Conservation (phyloP, 805 yeast species). For the Yarrowia keelungensis region DNA sequence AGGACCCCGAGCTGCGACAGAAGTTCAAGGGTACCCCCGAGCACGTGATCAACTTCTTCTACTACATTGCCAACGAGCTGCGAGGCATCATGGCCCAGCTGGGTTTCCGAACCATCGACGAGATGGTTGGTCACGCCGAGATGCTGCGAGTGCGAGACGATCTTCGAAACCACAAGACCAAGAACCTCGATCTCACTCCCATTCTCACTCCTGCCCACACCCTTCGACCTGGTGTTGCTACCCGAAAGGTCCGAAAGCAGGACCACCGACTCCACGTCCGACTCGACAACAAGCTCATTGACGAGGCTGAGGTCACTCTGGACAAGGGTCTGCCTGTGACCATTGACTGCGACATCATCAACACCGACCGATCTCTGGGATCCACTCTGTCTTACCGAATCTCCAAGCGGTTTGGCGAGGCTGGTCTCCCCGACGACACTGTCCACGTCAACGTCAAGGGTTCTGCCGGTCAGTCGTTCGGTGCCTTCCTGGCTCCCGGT, state of each 20-base stretch:
- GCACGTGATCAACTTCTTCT: constrained; percentile 97
- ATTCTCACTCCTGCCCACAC: constrained; percentile 96
- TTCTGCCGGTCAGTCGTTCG: constrained; percentile 97
- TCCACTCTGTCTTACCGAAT: constrained; percentile 93
- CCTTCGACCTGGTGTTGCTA: constrained; percentile 95
- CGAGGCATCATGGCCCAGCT: constrained; percentile 91
- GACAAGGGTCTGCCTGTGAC: constrained; percentile 96
- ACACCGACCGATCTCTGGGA: constrained; percentile 96
- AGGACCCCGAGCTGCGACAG: constrained; percentile 90
- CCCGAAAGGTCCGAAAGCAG: constrained; percentile 88
- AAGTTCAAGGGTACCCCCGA: constrained; percentile 97
- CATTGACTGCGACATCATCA: constrained; percentile 89
- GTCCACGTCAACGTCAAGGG: constrained; percentile 91
- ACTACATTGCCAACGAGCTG: constrained; percentile 90
- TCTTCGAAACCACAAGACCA: constrained; percentile 84
- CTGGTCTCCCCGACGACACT: constrained; percentile 94
- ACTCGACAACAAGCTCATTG: constrained; percentile 92
- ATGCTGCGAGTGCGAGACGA: constrained; percentile 85
- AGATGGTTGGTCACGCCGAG: constrained; percentile 98
- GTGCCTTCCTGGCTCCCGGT: constrained; percentile 97
- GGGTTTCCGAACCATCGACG: constrained; percentile 94
- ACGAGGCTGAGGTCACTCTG: constrained; percentile 93
- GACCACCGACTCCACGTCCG: constrained; percentile 93
- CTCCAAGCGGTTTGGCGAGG: constrained; percentile 90
- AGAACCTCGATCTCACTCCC: constrained; percentile 89